Evolutionary conservation across 169 alveolate species (phyloP).

Genomic region (Plasmodium vivax): DNA sequence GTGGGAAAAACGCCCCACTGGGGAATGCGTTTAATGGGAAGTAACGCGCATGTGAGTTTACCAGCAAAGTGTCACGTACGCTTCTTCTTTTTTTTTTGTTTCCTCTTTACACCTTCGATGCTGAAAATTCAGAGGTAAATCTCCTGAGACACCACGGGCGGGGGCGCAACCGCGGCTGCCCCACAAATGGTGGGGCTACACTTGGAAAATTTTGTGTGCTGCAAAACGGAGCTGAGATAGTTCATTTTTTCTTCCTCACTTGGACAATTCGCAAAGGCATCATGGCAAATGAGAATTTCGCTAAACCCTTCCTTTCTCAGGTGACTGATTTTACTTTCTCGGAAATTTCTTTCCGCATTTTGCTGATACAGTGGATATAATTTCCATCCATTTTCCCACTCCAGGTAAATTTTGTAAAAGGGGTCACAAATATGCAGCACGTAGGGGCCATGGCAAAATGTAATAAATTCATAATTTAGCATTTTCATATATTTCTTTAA

Average conservation of each 20-base stretch:
- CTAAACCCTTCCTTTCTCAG: conserved; percentile 55
- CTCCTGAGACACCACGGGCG: neutral
- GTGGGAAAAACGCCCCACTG: neutral
- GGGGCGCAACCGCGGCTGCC: neutral
- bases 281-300: conserved; percentile 54
- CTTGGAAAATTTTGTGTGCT: conserved; percentile 18
- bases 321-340: conserved; percentile 29
- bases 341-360: conserved; percentile 25
- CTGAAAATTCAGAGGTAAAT: conserved; percentile 9
- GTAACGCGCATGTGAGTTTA: neutral
- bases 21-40: neutral
- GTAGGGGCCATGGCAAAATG: conserved; percentile 63
- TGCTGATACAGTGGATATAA: conserved; percentile 68
- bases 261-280: conserved; percentile 33
- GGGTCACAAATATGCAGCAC: conserved; percentile 70
- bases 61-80: neutral
- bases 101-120: neutral
- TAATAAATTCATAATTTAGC: conserved; percentile 57
- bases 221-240: conserved; percentile 35
- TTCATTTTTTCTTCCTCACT: conserved; percentile 47
- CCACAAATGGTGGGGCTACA: neutral
- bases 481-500: conserved; percentile 71
- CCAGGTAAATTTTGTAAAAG: conserved; percentile 53
- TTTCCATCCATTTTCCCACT: conserved; percentile 53
- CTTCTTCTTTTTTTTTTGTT: neutral